Percentiles rank a stretch among this genome's conserved stretches.
Evolutionary conservation across 2,329 filamentous ascomycete genomes (phyloP).

Genomic region (Penicillium sp.): DNA sequence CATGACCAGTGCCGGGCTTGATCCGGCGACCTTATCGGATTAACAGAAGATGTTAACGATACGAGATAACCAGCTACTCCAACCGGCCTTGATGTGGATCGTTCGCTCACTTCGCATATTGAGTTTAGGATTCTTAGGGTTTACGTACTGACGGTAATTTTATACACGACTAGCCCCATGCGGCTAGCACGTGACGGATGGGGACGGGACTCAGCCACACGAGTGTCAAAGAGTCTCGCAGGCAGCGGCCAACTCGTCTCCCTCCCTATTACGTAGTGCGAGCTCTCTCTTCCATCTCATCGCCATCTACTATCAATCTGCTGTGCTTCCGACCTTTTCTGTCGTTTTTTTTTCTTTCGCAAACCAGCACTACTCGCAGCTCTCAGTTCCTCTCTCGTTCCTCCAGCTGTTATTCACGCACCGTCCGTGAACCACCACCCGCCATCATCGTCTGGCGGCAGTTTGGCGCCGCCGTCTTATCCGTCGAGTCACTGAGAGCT

Average conservation of each 20-base stretch:
- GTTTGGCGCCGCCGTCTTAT: neutral
- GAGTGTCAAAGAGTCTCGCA: neutral
- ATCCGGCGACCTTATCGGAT: slow-evolving; percentile 5
- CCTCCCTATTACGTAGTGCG: neutral
- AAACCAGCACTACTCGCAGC: neutral
- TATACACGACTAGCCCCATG: too few relatives aligned
- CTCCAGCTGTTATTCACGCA: neutral
- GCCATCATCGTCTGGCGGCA: neutral
- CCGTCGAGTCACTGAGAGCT: slow-evolving; percentile 7
- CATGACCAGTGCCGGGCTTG: slow-evolving; percentile 5
- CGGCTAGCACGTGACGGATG: neutral
- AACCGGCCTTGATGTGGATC: neutral
- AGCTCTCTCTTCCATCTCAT: neutral
- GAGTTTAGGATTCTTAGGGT: too few relatives aligned
- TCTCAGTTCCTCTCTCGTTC: neutral
- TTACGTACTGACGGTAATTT: too few relatives aligned
- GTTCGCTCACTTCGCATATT: too few relatives aligned
- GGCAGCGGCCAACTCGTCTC: neutral
- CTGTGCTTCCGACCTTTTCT: neutral
- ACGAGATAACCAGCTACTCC: slow-evolving; percentile 6
- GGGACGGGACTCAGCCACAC: neutral
- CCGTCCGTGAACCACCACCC: slow-evolving; percentile 1
- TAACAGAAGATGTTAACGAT: neutral
- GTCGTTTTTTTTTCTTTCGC: neutral
- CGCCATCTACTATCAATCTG: neutral